phyloP scores from a whole-genome alignment of 805 yeast species.

The Yarrowia keelungensis region DNA sequence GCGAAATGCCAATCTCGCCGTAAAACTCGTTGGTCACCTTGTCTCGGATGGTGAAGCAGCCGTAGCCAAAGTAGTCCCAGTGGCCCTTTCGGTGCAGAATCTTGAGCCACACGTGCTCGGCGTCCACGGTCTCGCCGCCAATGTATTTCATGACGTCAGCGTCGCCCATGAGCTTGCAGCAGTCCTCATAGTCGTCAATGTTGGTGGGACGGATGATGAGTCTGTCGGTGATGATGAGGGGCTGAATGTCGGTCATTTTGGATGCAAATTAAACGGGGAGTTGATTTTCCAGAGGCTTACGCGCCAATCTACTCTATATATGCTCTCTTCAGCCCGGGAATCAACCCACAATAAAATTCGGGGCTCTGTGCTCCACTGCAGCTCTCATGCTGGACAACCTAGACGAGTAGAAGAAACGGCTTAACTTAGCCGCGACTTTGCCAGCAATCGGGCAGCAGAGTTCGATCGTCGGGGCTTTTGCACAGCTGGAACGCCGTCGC shows the following conservation, averaged over 20 bases:
- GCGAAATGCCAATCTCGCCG: constrained; percentile 23
- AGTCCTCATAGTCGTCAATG: constrained; percentile 26
- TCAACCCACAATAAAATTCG: constrained; percentile 7
- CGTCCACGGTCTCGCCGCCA: constrained; percentile 16
- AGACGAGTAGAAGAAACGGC: constrained; percentile 8
- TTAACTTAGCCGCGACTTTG: constrained; percentile 1
- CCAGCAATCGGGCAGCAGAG: background rate
- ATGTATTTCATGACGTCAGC: constrained; percentile 18
- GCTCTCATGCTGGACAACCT: constrained; percentile 4
- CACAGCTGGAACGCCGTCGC: no score
- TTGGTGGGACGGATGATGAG: constrained; percentile 10
- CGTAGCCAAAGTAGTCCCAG: constrained; percentile 34
- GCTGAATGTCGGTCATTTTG: background rate
- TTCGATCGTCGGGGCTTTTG: background rate
- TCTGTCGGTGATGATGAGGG: constrained; percentile 11
- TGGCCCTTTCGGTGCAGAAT: constrained; percentile 27
- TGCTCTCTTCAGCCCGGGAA: background rate
- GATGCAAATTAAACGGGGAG: no score
- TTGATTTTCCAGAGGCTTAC: background rate
- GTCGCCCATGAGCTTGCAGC: constrained; percentile 28
- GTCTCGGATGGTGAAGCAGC: constrained; percentile 29
- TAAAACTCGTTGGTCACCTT: constrained; percentile 29
- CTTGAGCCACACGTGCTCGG: constrained; percentile 30
- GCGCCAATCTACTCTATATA: background rate
- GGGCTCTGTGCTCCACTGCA: background rate